Base-by-base conservation (phyloP, 768 basidiomycete species). In the Mycena alexandri region DNA sequence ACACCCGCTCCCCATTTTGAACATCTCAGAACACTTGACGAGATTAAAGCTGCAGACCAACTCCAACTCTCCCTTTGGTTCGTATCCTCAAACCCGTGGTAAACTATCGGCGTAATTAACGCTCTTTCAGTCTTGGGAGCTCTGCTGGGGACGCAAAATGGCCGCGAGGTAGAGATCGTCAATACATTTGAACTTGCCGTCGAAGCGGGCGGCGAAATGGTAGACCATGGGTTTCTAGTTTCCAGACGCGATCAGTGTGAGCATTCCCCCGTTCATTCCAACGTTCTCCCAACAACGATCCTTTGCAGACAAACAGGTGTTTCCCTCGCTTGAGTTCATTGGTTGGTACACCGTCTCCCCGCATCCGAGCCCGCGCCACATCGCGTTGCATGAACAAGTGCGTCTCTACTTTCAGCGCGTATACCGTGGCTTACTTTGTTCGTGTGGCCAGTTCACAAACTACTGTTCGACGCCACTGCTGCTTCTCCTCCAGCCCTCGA, bases 271-370 rank as follows among this genome's bases (percentile, higher is more conserved):
- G 58, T 47, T 50, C 43, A 43, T 46, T 12, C 14, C 19, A 21
- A 4, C 41, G 4, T 19, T 41, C 43, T 42, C 73, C 61, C 56
- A 47, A 50, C 53, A 61, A 58, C 56, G n/a, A n/a, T 47, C 29
- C 25, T 51, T 55, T 71, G 48, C 78, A 99, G 97, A 96, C 85
- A 97, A 97, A 79, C 96, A 98, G 80, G 97, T 99, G 22, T 99
- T 99, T 78, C 98, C 98, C 13, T 95, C 96, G 0, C 85, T 99
- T 38, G 98, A 99, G 75, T 91, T 99, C 75, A 93, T 99, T 56
- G 98, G 98, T 10, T 99, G 98, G 98, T 99, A 99, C 79, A 93
- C 93, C 0, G 90, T 96, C 48, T 91, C 94, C 17, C 77, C 85
- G n/a, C 81, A 83, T 13, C 95, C 95, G 0, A 90, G 90, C 1